Conservation (phyloP, 2,329 filamentous ascomycete genomes). For the Monilinia polystroma region DNA sequence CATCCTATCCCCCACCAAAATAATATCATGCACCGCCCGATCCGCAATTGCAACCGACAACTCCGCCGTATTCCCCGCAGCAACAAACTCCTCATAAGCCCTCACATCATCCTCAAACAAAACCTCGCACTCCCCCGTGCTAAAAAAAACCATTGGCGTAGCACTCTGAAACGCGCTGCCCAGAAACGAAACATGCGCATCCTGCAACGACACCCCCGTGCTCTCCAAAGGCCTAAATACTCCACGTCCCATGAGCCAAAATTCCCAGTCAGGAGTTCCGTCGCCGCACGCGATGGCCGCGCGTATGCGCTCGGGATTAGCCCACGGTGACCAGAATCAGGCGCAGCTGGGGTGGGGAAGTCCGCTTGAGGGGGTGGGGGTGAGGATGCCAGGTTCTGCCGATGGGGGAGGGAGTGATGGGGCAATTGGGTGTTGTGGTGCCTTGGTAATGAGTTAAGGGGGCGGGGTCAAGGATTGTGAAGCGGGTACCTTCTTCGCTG, state of each 20-base stretch:
- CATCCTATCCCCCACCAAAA: constrained; percentile 43
- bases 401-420: constrained; percentile 9
- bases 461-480: background rate
- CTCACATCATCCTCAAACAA: constrained; percentile 44
- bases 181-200: constrained; percentile 45
- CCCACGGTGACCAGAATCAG: constrained; percentile 47
- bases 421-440: background rate
- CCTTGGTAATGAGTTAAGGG: background rate
- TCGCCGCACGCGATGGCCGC: constrained; percentile 28
- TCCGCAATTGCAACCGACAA: constrained; percentile 45
- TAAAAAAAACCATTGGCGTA: constrained; percentile 44
- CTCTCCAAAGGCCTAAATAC: constrained; percentile 38
- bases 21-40: constrained; percentile 48
- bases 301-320: constrained; percentile 40
- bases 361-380: constrained; percentile 29
- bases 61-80: constrained; percentile 44
- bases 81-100: constrained; percentile 43
- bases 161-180: constrained; percentile 43
- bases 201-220: constrained; percentile 31
- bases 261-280: constrained; percentile 45
- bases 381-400: constrained; percentile 40
- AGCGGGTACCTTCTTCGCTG: background rate
- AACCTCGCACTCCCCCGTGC: constrained; percentile 45
- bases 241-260: constrained; percentile 47
- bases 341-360: constrained; percentile 43